Conservation (phyloP, 2,329 filamentous ascomycete species). For the Penicillium sp. region DNA sequence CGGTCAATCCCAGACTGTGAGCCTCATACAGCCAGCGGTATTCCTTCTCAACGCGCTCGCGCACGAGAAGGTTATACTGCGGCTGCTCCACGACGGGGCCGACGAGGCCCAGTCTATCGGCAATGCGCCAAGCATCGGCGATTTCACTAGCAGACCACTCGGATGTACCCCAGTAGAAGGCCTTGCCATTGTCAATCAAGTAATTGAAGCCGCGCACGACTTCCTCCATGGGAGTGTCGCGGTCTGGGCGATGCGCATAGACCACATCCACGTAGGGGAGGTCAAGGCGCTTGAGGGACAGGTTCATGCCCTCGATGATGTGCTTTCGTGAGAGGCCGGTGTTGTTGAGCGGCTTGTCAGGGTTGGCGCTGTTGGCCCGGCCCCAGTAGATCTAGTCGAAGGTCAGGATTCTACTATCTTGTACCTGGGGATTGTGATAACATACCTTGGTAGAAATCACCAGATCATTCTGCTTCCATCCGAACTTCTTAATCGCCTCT, state of each 20-base stretch:
- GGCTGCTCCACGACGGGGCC: slow-evolving; percentile 67
- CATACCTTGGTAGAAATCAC: slow-evolving; percentile 57
- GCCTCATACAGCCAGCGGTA: slow-evolving; percentile 61
- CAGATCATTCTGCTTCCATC: slow-evolving; percentile 57
- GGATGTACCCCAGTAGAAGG: slow-evolving; percentile 69
- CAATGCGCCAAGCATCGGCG: slow-evolving; percentile 60
- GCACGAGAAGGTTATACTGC: slow-evolving; percentile 62
- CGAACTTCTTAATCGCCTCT: slow-evolving; percentile 55
- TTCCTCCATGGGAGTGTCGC: slow-evolving; percentile 68
- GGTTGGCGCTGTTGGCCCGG: slow-evolving; percentile 57
- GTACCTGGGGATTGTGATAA: neutral
- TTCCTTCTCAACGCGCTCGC: slow-evolving; percentile 63
- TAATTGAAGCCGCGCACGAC: slow-evolving; percentile 69
- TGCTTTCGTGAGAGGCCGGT: slow-evolving; percentile 67
- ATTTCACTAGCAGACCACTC: slow-evolving; percentile 68
- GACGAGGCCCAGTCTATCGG: slow-evolving; percentile 60
- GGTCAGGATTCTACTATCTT: neutral
- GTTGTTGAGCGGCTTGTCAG: slow-evolving; percentile 63
- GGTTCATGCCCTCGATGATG: slow-evolving; percentile 64
- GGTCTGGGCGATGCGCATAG: slow-evolving; percentile 67
- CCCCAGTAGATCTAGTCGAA: slow-evolving; percentile 61
- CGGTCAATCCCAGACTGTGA: slow-evolving; percentile 60
- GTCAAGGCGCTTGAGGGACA: slow-evolving; percentile 60
- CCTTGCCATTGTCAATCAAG: slow-evolving; percentile 65
- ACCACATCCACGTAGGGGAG: slow-evolving; percentile 69